Conservation (phyloP, 2,329 filamentous ascomycete species). For the Penicillium sp. region DNA sequence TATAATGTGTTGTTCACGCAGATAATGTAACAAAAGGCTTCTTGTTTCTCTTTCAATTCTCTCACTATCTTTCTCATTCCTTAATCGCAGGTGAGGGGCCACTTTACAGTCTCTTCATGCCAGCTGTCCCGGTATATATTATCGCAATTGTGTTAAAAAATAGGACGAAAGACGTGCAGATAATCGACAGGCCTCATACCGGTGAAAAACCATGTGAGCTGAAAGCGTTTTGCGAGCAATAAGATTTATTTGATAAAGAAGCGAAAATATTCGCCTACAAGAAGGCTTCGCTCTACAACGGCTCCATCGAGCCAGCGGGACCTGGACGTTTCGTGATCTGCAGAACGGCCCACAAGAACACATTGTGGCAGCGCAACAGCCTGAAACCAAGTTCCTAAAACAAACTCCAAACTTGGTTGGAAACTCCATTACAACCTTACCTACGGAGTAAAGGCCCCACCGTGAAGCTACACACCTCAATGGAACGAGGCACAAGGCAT, state of each 20-base stretch:
- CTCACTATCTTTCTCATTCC: no score
- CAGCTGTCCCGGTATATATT: no score
- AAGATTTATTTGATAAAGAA: not conserved
- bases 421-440: not conserved
- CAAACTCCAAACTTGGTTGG: not conserved
- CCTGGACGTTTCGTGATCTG: not conserved
- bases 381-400: not conserved
- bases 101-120: no score
- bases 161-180: no score
- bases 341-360: not conserved
- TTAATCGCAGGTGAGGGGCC: no score
- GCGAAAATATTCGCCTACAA: not conserved
- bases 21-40: not conserved
- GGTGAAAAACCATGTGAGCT: no score
- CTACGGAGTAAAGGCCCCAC: not conserved
- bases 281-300: not conserved
- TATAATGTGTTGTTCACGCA: no score
- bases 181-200: no score
- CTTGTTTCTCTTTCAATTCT: no score
- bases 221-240: no score
- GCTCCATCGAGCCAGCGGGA: not conserved
- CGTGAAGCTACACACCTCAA: not conserved
- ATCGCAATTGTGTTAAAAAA: no score
- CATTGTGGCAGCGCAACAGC: not conserved
- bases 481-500: not conserved